Base-by-base conservation (phyloP, 768 basidiomycete genomes). In the Podaxis mareebaensis region DNA sequence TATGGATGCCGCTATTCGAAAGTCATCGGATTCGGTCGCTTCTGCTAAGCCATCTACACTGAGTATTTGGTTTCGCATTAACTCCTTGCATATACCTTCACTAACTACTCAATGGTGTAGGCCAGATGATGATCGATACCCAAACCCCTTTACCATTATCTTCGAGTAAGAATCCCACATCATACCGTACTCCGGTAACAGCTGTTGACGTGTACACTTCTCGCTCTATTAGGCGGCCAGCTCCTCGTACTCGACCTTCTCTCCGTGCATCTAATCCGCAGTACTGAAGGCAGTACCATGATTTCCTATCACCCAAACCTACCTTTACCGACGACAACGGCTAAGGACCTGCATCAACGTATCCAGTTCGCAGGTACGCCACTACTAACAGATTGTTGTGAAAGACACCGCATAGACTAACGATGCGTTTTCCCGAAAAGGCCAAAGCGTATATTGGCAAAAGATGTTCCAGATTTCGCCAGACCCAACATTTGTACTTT, bases 401-500 rank as follows among this genome's bases (percentile, higher is more conserved):
- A 10, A 24, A 3, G 22, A 11, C 1, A 12, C 24, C 22, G 10
- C 2, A 12, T 24, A 13, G 24, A 24, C 11, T 12, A 6, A 28
- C 2, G 17, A 10, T 3, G 3, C 36, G 26, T 42, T 26, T n/a
- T 46, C 11, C 51, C 20, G 17, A 17, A 48, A 66, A 70, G 80
- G 80, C 1, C 75, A 78, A 62, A 78, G 76, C 55, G 81, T 83
- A 11, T 82, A 83, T 67, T 83, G 82, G 81, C 75, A 78, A 63
- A 77, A 72, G 40, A 75, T 79, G 48, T 75, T 79, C 30, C 66
- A 69, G 65, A 71, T 69, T 42, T 79, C 81, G 0, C 69, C 72
- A 4, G 86, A 87, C 62, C 84, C 85, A 0, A 86, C 86, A 0
- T 85, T 86, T 62, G 65, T 86, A 0, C 72, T 87, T 22, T 70